A percentile compares a stretch with the other conserved stretches of the same genome.
Evolutionary conservation across 1,139 yeast species (phyloP).

Genomic region (Saccharomyces hybrid): DNA sequence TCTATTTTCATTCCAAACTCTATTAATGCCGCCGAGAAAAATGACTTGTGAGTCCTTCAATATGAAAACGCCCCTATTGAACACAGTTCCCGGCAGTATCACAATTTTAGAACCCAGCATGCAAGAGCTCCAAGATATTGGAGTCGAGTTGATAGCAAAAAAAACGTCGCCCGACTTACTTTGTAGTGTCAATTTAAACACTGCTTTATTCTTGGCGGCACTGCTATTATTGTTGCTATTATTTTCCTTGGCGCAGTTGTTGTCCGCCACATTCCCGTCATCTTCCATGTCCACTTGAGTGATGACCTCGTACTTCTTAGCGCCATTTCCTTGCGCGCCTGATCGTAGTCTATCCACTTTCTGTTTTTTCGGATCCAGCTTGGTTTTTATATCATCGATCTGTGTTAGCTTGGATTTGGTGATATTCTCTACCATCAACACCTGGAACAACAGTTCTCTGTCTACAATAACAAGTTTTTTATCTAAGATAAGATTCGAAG

Average conservation of each 20-base stretch:
- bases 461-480: conserved; percentile 15
- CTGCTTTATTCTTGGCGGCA: conserved; percentile 7
- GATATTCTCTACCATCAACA: conserved; percentile 35
- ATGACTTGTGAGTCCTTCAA: conserved; percentile 16
- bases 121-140: conserved; percentile 23
- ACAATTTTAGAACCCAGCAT: conserved; percentile 29
- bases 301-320: conserved; percentile 10
- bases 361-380: conserved; percentile 27
- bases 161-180: conserved; percentile 33
- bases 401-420: conserved; percentile 32
- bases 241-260: conserved; percentile 8
- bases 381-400: conserved; percentile 31
- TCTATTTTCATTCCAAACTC: conserved; percentile 28
- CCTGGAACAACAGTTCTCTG: conserved; percentile 34
- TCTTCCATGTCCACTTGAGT: conserved; percentile 22
- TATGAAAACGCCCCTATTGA: conserved; percentile 27
- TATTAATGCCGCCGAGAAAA: conserved; percentile 27
- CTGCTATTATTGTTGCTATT: conserved; percentile 11
- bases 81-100: conserved; percentile 20
- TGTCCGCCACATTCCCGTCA: conserved; percentile 16
- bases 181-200: conserved; percentile 36
- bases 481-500: conserved; percentile 12
- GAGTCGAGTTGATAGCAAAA: conserved; percentile 33
- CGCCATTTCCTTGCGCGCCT: conserved; percentile 5
- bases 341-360: conserved; percentile 25